Percentiles rank a stretch among this genome's conserved stretches.
Conservation (phyloP, 306 rosid genomes). For the cucumber (Cucumis sativus) region DNA sequence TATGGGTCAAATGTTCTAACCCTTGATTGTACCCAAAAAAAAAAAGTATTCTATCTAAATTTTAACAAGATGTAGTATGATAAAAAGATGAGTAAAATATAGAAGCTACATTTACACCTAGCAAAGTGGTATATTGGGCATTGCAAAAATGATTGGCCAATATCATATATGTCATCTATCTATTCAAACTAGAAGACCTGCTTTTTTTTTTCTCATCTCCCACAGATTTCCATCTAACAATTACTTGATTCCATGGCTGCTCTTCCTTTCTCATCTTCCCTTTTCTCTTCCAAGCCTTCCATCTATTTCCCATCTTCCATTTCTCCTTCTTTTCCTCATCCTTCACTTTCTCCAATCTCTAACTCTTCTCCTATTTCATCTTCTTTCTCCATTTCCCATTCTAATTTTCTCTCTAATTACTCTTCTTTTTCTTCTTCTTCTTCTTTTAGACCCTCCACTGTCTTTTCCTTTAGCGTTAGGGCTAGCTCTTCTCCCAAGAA, state of each 20-base stretch:
- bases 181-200: conserved; percentile 23
- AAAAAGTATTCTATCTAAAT: too few species aligned
- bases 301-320: conserved; percentile 26
- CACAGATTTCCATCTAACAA: conserved; percentile 1
- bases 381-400: conserved; percentile 37
- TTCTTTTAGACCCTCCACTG: conserved; percentile 15
- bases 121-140: background rate
- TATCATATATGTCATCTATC: background rate
- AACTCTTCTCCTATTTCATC: conserved; percentile 22
- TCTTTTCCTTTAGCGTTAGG: conserved; percentile 25
- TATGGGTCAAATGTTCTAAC: too few species aligned
- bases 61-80: too few species aligned
- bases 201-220: conserved; percentile 29
- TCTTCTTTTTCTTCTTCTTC: conserved; percentile 3
- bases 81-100: too few species aligned
- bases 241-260: conserved; percentile 54
- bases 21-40: too few species aligned
- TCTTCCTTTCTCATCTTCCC: conserved; percentile 46
- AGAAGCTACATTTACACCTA: background rate
- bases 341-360: conserved; percentile 39
- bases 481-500: conserved; percentile 52
- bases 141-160: conserved; percentile 5
- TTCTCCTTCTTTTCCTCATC: conserved; percentile 25
- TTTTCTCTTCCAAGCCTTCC: conserved; percentile 39
- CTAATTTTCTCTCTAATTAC: background rate